Evolutionary conservation across 1,284 basidiomycete genomes (phyloP), one percentile per base, ranked within the genome.

Genomic region (Sutorius eximius): DNA sequence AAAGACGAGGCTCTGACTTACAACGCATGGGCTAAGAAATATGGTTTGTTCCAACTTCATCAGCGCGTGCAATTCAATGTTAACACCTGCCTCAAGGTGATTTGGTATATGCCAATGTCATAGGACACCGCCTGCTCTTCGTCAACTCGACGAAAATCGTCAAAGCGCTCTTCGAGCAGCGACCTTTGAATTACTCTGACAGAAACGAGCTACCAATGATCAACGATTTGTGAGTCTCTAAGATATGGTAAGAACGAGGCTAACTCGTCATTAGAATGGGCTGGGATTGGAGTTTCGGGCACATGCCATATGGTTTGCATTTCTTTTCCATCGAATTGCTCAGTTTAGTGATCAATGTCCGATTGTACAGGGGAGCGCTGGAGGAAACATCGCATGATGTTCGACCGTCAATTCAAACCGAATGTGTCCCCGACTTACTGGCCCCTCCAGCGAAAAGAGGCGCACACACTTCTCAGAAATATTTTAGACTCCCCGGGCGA

Each of bases 261-360:
- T 60, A 27, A 69, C 33, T 5, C 32, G 8, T 33, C 13, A 3
- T 43, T 47, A 80, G 78, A 34, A 77, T 79, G 73, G 81, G 78
- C 3, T 81, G 77, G 77, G 73, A 77, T 20, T 81, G 77, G 72
- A 77, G 76, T 45, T 77, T 82, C 45, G 76, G 73, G 0, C 76
- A 81, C 53, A 81, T 81, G 78, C 75, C 69, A 5, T 82, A 82
- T 38, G 79, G 74, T 74, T 40, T 16, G 65, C 60, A 20, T 54
- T 46, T 47, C 20, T 2, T 38, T 56, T 4, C 12, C 20, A 15
- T 55, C 15, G 8, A 2, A 33, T 9, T n/a, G 5, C 18, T 16
- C 11, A 15, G 10, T 37, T 43, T 15, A 34, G 0, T 54, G 20
- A 54, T 20, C n/a, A 30, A 33, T 8, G n/a, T 34, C 11, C 29